Base-by-base conservation (phyloP, 306 rosid genomes). In the Hippophae tibetana region DNA sequence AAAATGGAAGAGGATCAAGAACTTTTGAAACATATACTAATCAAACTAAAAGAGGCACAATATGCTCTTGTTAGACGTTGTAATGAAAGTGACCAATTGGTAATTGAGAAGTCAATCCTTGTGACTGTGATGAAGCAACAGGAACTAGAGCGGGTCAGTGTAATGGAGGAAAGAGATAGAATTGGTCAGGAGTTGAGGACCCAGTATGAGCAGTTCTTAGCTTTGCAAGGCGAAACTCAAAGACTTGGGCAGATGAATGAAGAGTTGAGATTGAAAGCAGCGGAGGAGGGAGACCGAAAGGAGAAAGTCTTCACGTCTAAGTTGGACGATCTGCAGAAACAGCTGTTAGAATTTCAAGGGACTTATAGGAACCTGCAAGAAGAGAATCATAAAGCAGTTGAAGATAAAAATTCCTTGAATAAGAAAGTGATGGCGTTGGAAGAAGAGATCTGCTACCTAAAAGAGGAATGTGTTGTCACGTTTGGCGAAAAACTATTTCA, bases 41-140 rank as follows among this genome's bases (percentile, higher is more conserved):
- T 61, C 53, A 78, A 78, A 65, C 74, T 92, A 65, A 78, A 81
- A 69, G 95, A 87, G 52, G 74, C 54, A 26, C 73, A 73, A 48
- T 69, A 63, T 52, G 76, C 70, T 53, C 47, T 78, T 44, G 74
- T 58, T 68, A 56, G 60, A 58, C 61, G 62, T 74, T 71, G 62
- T 53, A 74, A 71, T 41, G 82, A 85, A 78, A 81, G 68, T 57
- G 83, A 81, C 58, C 74, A 73, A 54, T 51, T 76, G 61, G 68
- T 77, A 46, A 43, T 79, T 64, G 87, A 87, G 84, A 92, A 83
- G 72, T 85, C 85, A 10, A 67, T 92, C 79, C 79, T 84, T 71
- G 58, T 74, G 54, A 48, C 79, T 56, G 66, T 83, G 66, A 75
- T 85, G 56, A 80, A 57, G 74, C 96, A 85, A 72, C 60, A 85